Base-by-base conservation (phyloP, 2,329 filamentous ascomycete genomes). In the Pleomassaria siparia region DNA sequence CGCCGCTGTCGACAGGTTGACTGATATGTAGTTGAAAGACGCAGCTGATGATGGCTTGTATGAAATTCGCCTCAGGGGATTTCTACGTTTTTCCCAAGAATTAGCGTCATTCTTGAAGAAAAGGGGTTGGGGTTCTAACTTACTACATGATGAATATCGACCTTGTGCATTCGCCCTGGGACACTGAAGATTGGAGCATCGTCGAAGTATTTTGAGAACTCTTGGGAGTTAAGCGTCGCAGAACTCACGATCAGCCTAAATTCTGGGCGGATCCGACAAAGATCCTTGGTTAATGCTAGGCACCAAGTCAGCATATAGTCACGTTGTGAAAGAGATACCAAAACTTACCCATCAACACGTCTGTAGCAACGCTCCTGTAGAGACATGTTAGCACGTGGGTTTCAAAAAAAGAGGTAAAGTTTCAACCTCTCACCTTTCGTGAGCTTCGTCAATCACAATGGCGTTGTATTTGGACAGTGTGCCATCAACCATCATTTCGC, bases 371-470 rank as follows among this genome's bases (percentile, higher is more conserved):
- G 0, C 90, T 96, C 57, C 94, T n/a, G n/a, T n/a, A n/a, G n/a
- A n/a, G n/a, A n/a, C n/a, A n/a, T n/a, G n/a, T n/a, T n/a, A n/a
- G n/a, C n/a, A n/a, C n/a, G n/a, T n/a, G n/a, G n/a, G n/a, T n/a
- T n/a, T n/a, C n/a, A n/a, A n/a, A n/a, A n/a, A n/a, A n/a, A n/a
- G n/a, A n/a, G n/a, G n/a, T n/a, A n/a, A n/a, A n/a, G n/a, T n/a
- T n/a, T n/a, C n/a, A n/a, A n/a, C n/a, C n/a, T n/a, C n/a, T n/a
- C n/a, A n/a, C n/a, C n/a, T 81, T 69, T 99, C 94, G 80, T 99
- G 94, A 0, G 94, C 94, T 69, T 99, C 94, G 66, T 99, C 94
- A 47, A 99, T 92, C 86, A 99, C 96, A 53, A 99, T 74, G 11
- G 86, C 89, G 4, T 89, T 88, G 60, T 97, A 97, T 13, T 84